These are phyloP conservation scores for Xanthoconium stramineum DNA, from an alignment of 768 basidiomycete species.

Conservation along the genomic window DNA sequence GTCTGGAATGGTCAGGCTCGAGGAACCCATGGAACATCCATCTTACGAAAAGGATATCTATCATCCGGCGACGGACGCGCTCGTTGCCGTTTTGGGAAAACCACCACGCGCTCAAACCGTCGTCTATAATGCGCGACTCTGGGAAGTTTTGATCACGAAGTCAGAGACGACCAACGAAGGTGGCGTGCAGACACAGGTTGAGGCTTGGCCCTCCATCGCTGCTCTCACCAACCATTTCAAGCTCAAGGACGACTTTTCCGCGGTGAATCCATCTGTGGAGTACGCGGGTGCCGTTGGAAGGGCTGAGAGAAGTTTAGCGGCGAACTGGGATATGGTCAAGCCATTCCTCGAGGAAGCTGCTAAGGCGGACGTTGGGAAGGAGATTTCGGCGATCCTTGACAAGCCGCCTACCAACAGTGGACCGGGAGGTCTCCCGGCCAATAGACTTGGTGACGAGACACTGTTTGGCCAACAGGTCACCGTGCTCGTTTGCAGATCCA, in stretches of 20 bases:
- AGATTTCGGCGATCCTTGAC: not conserved
- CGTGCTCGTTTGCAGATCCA: slow-evolving; percentile 5
- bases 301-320: not conserved
- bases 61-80: not conserved
- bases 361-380: not conserved
- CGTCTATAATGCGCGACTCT: not conserved
- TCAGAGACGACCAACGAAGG: not conserved
- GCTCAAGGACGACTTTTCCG: not conserved
- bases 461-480: not conserved
- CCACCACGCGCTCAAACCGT: not conserved
- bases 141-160: not conserved
- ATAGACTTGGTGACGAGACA: slow-evolving; percentile 1
- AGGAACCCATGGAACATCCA: too few species aligned
- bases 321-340: not conserved
- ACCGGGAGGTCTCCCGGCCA: not conserved
- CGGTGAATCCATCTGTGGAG: not conserved
- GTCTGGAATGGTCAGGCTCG: too few species aligned
- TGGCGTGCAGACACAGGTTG: not conserved
- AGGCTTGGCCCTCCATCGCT: not conserved
- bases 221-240: not conserved
- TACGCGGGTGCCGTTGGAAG: not conserved
- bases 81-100: not conserved
- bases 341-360: not conserved
- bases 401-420: not conserved
- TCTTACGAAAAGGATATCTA: not conserved